A percentile compares a stretch with the other conserved stretches of the same genome.
These are phyloP conservation scores for Breynia disticha DNA, from an alignment of 441 rosid genomes.

Conservation along the genomic window DNA sequence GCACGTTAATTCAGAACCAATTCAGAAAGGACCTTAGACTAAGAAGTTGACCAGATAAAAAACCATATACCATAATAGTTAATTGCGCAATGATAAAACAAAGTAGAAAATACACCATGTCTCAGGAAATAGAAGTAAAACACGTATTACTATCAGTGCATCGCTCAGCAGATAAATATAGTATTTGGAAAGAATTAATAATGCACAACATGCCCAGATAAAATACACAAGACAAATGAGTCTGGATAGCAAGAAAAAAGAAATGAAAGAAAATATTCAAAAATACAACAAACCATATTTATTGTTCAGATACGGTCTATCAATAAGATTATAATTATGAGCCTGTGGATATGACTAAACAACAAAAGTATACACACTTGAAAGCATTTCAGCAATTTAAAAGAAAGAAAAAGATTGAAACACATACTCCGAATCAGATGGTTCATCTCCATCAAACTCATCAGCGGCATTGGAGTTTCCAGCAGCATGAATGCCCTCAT, in stretches of 20 bases:
- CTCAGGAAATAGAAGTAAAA: background rate
- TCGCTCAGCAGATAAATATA: too few relatives aligned
- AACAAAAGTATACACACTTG: background rate
- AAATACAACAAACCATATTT: too few relatives aligned
- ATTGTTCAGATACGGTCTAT: too few relatives aligned
- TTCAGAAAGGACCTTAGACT: background rate
- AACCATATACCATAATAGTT: background rate
- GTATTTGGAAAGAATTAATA: too few relatives aligned
- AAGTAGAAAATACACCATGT: background rate
- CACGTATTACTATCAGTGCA: background rate
- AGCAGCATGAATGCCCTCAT: conserved; percentile 31
- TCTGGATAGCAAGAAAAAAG: too few relatives aligned
- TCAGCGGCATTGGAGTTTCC: conserved; percentile 36
- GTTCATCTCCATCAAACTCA: conserved; percentile 68
- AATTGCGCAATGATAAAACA: background rate
- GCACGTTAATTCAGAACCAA: conserved; percentile 6
- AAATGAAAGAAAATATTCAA: too few relatives aligned
- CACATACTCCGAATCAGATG: conserved; percentile 70
- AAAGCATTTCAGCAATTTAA: background rate
- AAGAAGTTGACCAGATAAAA: background rate
- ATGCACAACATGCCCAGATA: too few relatives aligned
- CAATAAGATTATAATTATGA: background rate
- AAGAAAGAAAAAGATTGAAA: background rate
- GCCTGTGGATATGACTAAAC: background rate
- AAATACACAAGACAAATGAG: too few relatives aligned